Evolutionary conservation across 2,329 filamentous ascomycete genomes (phyloP), one percentile per base, ranked within the genome.

Genomic region (Aspergillus sp.): DNA sequence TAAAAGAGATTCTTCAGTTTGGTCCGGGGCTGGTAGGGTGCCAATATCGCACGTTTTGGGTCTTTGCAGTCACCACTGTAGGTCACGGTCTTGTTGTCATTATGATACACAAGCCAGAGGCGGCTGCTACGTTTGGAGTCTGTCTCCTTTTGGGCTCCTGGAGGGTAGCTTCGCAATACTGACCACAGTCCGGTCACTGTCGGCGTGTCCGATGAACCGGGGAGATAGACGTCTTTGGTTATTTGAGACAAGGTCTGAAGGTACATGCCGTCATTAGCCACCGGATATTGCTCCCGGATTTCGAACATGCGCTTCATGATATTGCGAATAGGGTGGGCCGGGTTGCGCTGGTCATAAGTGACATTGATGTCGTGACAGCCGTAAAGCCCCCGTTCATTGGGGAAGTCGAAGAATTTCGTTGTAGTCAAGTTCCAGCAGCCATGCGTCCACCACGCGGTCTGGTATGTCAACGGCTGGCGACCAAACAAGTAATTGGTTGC

Each of bases 401-500:
- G 85, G 74, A 84, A 84, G 5, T 84, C 66, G 62, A 79, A 81
- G 64, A 86, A 85, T 58, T 86, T 83, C 1, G 78, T 78, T 34
- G 81, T 81, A 18, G 78, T 76, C 4, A 87, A 75, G 12, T 74
- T 73, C 70, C 87, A 88, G 67, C 86, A 89, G 5, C 86, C 86
- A 63, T 89, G 86, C 34, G 80, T 78, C 63, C 85, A 83, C 85
- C 86, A 89, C 3, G 85, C 85, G 3, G 80, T 80, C 2, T 83
- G 77, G 3, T 84, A 79, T 8, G 82, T 81, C 80, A 89, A 87
- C 2, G 86, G 74, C 66, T 85, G 83, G 63, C 86, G 81, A 17
- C 86, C 86, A 66, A 84, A 89, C 42, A 89, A 79, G 65, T 88
- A 89, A 64, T 88, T 87, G 56, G 75, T 74, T 4, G 85, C 85